phyloP scores from a whole-genome alignment of 768 basidiomycete genomes.

The Sporobolomyces roseus region DNA sequence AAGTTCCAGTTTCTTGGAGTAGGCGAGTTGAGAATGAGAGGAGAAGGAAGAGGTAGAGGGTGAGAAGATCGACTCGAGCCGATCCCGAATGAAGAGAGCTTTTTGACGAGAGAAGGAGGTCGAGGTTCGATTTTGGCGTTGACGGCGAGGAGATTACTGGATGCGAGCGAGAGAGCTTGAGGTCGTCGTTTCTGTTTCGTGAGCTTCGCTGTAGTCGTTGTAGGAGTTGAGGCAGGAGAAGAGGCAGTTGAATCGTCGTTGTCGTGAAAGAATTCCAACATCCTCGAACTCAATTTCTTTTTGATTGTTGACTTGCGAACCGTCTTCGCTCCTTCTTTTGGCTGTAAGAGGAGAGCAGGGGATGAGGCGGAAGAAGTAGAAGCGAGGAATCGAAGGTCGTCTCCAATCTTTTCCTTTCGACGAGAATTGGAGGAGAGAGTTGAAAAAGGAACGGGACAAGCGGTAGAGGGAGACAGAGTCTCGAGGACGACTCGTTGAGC shows the following conservation, averaged over 20 bases:
- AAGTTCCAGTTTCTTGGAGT: background rate
- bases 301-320: background rate
- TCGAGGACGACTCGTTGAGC: background rate
- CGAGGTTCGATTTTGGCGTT: background rate
- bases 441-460: too few relatives aligned
- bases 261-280: constrained; percentile 6
- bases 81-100: background rate
- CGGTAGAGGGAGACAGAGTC: background rate
- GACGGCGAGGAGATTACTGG: constrained; percentile 1
- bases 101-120: background rate
- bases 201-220: background rate
- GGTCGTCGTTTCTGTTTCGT: constrained; percentile 4
- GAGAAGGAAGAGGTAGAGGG: background rate
- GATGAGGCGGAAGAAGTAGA: background rate
- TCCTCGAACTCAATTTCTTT: background rate
- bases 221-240: background rate
- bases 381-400: background rate
- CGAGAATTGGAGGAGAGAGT: background rate
- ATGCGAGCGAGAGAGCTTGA: background rate
- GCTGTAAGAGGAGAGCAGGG: too few relatives aligned
- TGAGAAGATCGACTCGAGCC: background rate
- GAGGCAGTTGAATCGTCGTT: background rate
- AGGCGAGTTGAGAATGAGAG: background rate
- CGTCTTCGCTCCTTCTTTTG: too few relatives aligned
- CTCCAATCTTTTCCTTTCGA: background rate